Percentiles rank a stretch among this genome's conserved stretches.
Evolutionary conservation across 2,329 filamentous ascomycete species (phyloP).

Genomic region (Clarireedia homoeocarpa): DNA sequence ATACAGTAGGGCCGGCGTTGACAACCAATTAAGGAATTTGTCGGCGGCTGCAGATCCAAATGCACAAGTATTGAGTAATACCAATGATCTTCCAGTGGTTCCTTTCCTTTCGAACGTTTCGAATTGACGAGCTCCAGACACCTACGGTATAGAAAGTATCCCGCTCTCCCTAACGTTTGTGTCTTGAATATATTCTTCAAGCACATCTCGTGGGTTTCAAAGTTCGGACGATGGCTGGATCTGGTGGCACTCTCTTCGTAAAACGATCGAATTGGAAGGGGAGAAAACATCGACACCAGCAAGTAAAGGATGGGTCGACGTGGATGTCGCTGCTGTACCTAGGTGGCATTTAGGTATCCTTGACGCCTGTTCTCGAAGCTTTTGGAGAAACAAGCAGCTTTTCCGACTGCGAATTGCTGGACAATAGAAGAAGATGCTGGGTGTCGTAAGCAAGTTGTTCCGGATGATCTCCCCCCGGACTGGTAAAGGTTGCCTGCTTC

Average conservation of each 20-base stretch:
- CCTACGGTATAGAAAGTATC: neutral
- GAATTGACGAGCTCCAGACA: neutral
- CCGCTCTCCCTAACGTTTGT: too few species aligned
- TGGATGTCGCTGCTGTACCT: too few species aligned
- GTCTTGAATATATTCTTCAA: neutral
- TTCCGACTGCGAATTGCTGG: neutral
- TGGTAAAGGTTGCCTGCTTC: slow-evolving; percentile 14
- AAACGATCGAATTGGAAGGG: slow-evolving; percentile 1
- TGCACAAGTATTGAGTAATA: neutral
- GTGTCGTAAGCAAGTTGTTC: slow-evolving; percentile 15
- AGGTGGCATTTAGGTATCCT: too few species aligned
- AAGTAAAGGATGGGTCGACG: neutral
- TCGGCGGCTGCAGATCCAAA: slow-evolving; percentile 11
- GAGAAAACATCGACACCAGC: neutral
- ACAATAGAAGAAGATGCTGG: neutral
- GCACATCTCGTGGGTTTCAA: neutral
- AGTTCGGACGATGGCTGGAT: slow-evolving; percentile 12
- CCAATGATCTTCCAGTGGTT: neutral
- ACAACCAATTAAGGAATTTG: slow-evolving; percentile 9
- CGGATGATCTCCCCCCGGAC: slow-evolving; percentile 19
- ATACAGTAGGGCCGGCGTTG: neutral
- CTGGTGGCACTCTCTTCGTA: slow-evolving; percentile 10
- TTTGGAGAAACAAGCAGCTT: neutral
- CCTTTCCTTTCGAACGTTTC: neutral
- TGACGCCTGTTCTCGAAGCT: neutral